Conservation (phyloP, 345 rosid genomes). For the Brassica nigra region DNA sequence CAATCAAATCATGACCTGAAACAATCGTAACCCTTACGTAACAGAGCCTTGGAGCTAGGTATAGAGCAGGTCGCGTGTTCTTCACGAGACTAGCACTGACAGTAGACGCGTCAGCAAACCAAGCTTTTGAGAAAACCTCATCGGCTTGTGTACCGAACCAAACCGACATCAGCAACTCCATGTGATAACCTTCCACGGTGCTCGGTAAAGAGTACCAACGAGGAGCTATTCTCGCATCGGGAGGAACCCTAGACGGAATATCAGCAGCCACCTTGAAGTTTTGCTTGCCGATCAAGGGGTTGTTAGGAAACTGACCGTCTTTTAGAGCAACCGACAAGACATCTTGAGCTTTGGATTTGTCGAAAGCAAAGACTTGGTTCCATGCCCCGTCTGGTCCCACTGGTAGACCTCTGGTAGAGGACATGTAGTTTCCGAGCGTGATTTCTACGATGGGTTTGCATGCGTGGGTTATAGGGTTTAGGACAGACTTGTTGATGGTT, state of each 20-base stretch:
- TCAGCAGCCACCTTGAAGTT: constrained; percentile 22
- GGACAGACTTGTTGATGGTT: background rate
- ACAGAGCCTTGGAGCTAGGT: constrained; percentile 36
- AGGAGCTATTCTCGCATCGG: constrained; percentile 30
- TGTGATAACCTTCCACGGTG: constrained; percentile 10
- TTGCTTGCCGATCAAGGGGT: background rate
- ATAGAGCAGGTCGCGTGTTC: constrained; percentile 28
- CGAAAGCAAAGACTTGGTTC: constrained; percentile 38
- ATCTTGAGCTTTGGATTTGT: constrained; percentile 29
- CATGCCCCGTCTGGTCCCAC: constrained; percentile 8
- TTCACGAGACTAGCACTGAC: constrained; percentile 12
- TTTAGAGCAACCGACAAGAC: constrained; percentile 23
- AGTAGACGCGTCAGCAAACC: constrained; percentile 29
- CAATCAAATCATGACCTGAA: constrained; percentile 34
- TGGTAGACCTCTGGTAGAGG: constrained; percentile 25
- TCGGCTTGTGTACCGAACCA: constrained; percentile 41
- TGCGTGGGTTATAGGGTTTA: background rate
- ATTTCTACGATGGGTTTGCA: constrained; percentile 22
- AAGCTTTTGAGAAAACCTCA: constrained; percentile 24
- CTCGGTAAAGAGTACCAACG: constrained; percentile 8
- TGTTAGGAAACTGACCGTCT: background rate
- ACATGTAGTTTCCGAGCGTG: constrained; percentile 31
- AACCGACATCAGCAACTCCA: constrained; percentile 25
- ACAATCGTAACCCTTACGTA: constrained; percentile 32
- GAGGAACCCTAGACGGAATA: constrained; percentile 29